Evolutionary conservation across 78 protist species (phyloP).

Genomic region (Emiliania huxleyi): DNA sequence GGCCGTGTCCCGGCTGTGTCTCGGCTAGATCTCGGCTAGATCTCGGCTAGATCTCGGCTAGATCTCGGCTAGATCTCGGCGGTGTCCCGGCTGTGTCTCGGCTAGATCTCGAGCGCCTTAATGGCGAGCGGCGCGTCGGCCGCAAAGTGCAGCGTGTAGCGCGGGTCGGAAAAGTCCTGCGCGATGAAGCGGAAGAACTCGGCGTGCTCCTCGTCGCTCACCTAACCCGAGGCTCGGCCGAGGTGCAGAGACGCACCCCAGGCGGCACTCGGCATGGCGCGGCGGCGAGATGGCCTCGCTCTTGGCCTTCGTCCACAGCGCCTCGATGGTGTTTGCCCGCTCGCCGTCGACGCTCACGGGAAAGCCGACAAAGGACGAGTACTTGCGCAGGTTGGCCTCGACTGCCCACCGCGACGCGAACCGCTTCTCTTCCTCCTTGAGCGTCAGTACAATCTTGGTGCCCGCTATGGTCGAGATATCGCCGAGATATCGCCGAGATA

Average conservation of each 20-base stretch:
- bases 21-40: no score
- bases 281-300: conserved; percentile 73
- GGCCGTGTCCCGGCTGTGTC: no score
- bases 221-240: no score
- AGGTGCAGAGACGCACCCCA: no score
- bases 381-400: conserved; percentile 48
- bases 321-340: conserved; percentile 75
- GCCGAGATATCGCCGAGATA: no score
- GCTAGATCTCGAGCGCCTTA: no score
- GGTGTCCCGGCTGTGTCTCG: no score
- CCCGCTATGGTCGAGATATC: no score
- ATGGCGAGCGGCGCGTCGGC: conserved; percentile 31
- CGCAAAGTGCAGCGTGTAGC: conserved; percentile 1
- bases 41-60: no score
- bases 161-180: conserved; percentile 56
- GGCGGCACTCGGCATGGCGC: no score
- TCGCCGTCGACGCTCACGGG: conserved; percentile 79
- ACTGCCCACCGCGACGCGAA: conserved; percentile 37
- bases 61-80: no score
- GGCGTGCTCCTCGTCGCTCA: conserved; percentile 76
- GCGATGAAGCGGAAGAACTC: conserved; percentile 69
- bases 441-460: conserved; percentile 41
- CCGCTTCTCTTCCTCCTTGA: conserved; percentile 63
- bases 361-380: conserved; percentile 84
- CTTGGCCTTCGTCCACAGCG: conserved; percentile 82